Conservation (phyloP, 106 monocot species). For the Narthecium ossifragum region DNA sequence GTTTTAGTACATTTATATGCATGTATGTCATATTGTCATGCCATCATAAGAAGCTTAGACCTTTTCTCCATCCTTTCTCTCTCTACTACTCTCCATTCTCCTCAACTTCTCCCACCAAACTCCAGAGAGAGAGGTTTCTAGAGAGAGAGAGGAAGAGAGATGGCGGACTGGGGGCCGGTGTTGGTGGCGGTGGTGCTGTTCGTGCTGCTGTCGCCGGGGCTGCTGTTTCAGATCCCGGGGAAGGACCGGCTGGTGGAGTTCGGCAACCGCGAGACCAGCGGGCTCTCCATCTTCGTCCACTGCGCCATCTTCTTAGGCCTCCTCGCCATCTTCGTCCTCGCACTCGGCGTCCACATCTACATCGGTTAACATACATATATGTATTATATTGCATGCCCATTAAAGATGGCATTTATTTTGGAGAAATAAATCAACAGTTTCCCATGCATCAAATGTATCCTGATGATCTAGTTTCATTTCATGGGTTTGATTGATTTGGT, state of each 20-base stretch:
- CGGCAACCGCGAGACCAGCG: slow-evolving; percentile 24
- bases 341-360: slow-evolving; percentile 23
- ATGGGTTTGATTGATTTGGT: no score
- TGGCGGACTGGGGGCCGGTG: slow-evolving; percentile 36
- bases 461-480: no score
- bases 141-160: slow-evolving; percentile 2
- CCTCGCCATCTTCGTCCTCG: slow-evolving; percentile 23
- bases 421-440: no score
- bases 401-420: no score
- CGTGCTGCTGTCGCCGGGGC: slow-evolving; percentile 24
- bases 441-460: no score
- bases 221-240: slow-evolving; percentile 25
- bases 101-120: neutral
- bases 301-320: slow-evolving; percentile 25
- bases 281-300: slow-evolving; percentile 22
- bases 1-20: no score
- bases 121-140: no score
- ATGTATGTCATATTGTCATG: no score
- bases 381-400: no score
- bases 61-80: no score
- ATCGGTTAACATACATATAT: no score
- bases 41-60: no score
- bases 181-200: slow-evolving; percentile 34
- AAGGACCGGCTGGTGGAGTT: slow-evolving; percentile 30
- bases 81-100: neutral